Evolutionary conservation across 139 green algal genomes (phyloP).

Genomic region (Nannochloris sp.): DNA sequence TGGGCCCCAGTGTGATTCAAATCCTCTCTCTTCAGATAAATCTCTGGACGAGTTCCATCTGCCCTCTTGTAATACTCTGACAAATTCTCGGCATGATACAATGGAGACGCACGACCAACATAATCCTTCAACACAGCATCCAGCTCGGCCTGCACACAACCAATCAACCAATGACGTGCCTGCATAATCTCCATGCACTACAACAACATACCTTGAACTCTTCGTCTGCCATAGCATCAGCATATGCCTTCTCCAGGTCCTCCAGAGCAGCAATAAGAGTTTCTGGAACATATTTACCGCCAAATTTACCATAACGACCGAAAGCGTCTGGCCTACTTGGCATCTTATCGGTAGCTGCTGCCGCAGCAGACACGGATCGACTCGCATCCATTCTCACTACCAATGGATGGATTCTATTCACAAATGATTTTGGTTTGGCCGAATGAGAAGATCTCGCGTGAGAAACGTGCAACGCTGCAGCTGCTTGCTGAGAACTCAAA

Average conservation of each 20-base stretch:
- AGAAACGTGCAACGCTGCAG: background rate
- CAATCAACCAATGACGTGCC: background rate
- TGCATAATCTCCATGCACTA: background rate
- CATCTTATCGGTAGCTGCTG: background rate
- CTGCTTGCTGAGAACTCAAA: constrained; percentile 8
- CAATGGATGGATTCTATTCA: no score
- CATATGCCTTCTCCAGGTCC: constrained; percentile 79
- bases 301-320: constrained; percentile 80
- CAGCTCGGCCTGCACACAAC: constrained; percentile 67
- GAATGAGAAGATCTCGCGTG: no score
- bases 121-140: constrained; percentile 87
- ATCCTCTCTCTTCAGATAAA: constrained; percentile 98
- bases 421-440: no score
- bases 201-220: constrained; percentile 52
- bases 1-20: constrained; percentile 98
- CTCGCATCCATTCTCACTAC: no score
- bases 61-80: constrained; percentile 70
- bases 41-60: constrained; percentile 60
- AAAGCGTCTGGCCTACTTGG: constrained; percentile 54
- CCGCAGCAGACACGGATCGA: background rate
- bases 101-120: constrained; percentile 82
- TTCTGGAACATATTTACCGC: constrained; percentile 97
- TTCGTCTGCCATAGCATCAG: constrained; percentile 49
- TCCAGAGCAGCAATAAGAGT: constrained; percentile 88
- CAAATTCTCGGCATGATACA: constrained; percentile 92